These are phyloP conservation scores for Penicillium canescens DNA, from an alignment of 495 filamentous ascomycete genomes.

Conservation along the genomic window DNA sequence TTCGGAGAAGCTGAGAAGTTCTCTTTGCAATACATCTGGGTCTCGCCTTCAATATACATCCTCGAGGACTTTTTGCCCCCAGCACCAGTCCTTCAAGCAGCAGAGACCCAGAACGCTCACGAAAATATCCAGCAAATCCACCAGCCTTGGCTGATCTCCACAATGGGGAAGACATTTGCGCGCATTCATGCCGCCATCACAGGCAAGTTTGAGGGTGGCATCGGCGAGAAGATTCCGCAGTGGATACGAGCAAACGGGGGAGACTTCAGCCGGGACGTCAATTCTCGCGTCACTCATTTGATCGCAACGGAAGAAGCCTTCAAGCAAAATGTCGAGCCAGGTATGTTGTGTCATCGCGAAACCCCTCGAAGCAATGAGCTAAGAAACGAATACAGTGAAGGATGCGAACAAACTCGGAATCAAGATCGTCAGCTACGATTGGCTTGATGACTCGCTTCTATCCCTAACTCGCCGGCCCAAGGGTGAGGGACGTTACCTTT, in stretches of 20 bases:
- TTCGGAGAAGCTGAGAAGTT: too few relatives aligned
- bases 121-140: too few relatives aligned
- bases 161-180: conserved; percentile 36
- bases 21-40: too few relatives aligned
- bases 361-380: not conserved
- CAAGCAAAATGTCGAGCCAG: conserved; percentile 40
- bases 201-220: conserved; percentile 42
- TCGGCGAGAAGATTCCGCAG: conserved; percentile 43
- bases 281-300: conserved; percentile 56
- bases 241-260: conserved; percentile 61
- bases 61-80: too few relatives aligned
- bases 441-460: conserved; percentile 57
- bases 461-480: conserved; percentile 25
- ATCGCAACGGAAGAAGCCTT: conserved; percentile 55
- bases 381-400: conserved; percentile 32
- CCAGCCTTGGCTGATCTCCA: not conserved
- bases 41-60: too few relatives aligned
- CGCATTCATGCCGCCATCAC: conserved; percentile 25
- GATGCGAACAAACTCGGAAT: conserved; percentile 39
- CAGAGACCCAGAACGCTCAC: too few relatives aligned
- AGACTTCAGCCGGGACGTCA: conserved; percentile 37
- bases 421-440: conserved; percentile 61
- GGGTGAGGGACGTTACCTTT: conserved; percentile 47
- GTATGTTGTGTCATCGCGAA: conserved; percentile 40
- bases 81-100: too few relatives aligned